Evolutionary conservation across 1,284 basidiomycete species (phyloP).

Genomic region (Trametes versicolor): DNA sequence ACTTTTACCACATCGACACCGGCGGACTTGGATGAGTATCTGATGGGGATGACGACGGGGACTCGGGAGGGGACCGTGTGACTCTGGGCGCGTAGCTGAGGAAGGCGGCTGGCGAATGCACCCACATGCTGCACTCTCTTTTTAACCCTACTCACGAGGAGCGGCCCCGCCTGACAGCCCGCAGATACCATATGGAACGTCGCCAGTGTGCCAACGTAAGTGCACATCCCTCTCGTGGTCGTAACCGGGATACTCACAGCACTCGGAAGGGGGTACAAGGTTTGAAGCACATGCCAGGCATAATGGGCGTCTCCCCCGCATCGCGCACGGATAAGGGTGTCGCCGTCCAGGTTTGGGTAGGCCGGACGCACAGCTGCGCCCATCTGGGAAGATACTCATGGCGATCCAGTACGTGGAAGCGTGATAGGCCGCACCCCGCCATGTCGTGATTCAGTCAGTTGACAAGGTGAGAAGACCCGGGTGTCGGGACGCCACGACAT

Average conservation of each 20-base stretch:
- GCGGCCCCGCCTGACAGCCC: conserved; percentile 23
- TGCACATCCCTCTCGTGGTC: conserved; percentile 23
- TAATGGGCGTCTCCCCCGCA: conserved; percentile 9
- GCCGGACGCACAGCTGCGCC: conserved; percentile 19
- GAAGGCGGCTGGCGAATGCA: conserved; percentile 15
- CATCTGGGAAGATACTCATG: conserved; percentile 34
- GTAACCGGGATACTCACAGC: conserved; percentile 25
- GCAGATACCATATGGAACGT: conserved; percentile 19
- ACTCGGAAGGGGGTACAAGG: conserved; percentile 16
- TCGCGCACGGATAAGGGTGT: conserved; percentile 21
- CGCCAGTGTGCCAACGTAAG: conserved; percentile 24
- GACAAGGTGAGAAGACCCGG: conserved; percentile 40
- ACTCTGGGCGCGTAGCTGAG: conserved; percentile 22
- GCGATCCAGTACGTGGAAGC: conserved; percentile 30
- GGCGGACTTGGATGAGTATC: conserved; percentile 22
- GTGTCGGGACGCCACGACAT: conserved; percentile 34
- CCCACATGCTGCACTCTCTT: conserved; percentile 29
- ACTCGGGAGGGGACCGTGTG: conserved; percentile 23
- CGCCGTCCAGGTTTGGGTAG: conserved; percentile 14
- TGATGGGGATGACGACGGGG: conserved; percentile 14
- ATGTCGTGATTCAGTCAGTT: conserved; percentile 40
- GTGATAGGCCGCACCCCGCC: conserved; percentile 32
- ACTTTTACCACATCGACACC: conserved; percentile 29
- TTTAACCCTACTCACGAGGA: conserved; percentile 26
- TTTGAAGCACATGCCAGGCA: conserved; percentile 22